These are phyloP conservation scores for Middelhovenomyces tepae DNA, from an alignment of 805 yeast genomes.

Conservation along the genomic window DNA sequence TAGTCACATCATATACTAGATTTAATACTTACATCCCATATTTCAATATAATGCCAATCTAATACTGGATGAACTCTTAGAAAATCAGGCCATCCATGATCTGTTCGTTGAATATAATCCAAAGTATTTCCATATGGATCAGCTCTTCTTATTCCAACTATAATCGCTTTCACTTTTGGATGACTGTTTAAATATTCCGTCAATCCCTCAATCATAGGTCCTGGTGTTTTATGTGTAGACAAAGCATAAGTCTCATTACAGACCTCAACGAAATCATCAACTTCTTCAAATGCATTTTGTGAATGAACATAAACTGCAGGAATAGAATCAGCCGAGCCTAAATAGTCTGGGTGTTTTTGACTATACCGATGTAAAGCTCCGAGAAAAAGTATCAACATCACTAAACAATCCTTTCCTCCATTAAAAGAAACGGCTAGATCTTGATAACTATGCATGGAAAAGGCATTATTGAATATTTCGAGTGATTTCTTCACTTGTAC, in stretches of 20 bases:
- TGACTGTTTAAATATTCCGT: conserved; percentile 45
- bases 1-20: neutral
- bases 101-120: conserved; percentile 60
- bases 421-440: conserved; percentile 79
- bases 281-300: conserved; percentile 51
- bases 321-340: neutral
- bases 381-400: conserved; percentile 67
- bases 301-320: neutral
- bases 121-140: conserved; percentile 75
- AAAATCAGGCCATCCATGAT: conserved; percentile 86
- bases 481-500: no score
- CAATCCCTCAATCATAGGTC: conserved; percentile 61
- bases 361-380: conserved; percentile 36
- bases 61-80: conserved; percentile 79
- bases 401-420: conserved; percentile 96
- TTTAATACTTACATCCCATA: conserved; percentile 46
- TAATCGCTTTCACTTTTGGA: conserved; percentile 55
- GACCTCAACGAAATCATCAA: conserved; percentile 52
- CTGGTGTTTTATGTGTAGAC: conserved; percentile 30
- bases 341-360: conserved; percentile 18
- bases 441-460: no score
- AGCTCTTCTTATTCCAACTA: conserved; percentile 80
- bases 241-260: conserved; percentile 51
- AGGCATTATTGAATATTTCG: no score
- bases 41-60: conserved; percentile 74